Evolutionary conservation across 345 rosid genomes (phyloP), one percentile per base, ranked within the genome.

Genomic region (Physaria fendleri): DNA sequence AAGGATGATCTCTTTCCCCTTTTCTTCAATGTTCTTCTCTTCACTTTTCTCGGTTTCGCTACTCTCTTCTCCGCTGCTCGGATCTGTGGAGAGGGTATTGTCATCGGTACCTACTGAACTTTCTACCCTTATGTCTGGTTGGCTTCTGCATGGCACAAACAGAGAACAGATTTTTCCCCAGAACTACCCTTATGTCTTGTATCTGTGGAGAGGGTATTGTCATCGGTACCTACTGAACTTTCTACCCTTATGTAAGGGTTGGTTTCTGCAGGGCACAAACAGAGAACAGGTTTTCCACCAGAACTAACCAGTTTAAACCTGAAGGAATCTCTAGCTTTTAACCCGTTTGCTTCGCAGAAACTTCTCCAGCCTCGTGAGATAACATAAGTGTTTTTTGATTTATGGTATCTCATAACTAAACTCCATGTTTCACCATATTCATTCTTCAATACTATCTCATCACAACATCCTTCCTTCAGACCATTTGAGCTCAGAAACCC

Each of bases 351-450:
- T 9, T 13, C 12, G 51, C 72, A 59, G 46, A 68, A 68, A 59
- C 62, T 33, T 50, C 13, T 68, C 66, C 66, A 68, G 18, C 72
- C 72, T 35, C 6, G 29, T 42, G 52, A 1, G 35, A 68, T 9
- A 68, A 59, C 12, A 21, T 38, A 27, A 6, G 3, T 3, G 24
- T 55, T 22, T 13, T 14, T 33, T 43, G 37, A 13, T 24, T 52
- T 28, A 15, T 33, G 5, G 30, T 29, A 33, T 59, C 32, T 51
- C 56, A 52, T 9, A 10, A 4, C 40, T n/a, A 41, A 68, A 43
- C 28, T 13, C 66, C 66, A 43, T 23, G 46, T 49, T 13, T 3
- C 55, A 25, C 60, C 72, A 5, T 34, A 1, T 59, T 35, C 66
- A 52, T 59, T 59, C 66, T 59, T 50, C 30, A 68, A 13, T 33